Evolutionary conservation across 176 grass and related monocot species (phyloP).

Genomic region (Leersia perrieri): DNA sequence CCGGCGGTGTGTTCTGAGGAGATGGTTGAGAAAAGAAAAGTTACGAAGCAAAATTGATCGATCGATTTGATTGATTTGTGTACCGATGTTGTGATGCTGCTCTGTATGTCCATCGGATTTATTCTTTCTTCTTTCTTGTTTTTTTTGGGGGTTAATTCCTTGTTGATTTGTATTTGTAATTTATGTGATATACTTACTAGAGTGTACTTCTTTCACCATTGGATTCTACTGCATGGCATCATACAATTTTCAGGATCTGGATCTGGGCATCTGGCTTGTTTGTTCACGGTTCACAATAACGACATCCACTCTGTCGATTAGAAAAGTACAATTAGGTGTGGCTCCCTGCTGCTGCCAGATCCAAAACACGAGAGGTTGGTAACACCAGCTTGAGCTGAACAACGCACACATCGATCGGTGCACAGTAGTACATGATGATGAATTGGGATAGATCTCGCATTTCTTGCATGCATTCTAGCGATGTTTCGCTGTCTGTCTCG

Average conservation of each 20-base stretch:
- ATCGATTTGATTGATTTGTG: constrained; percentile 20
- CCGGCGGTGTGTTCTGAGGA: constrained; percentile 25
- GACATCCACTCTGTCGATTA: background rate
- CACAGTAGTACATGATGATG: background rate
- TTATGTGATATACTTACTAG: constrained; percentile 39
- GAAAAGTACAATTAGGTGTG: background rate
- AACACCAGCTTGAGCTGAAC: background rate
- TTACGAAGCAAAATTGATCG: background rate
- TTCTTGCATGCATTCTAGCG: constrained; percentile 12
- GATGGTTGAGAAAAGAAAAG: too few species aligned
- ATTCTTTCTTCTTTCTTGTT: constrained; percentile 36
- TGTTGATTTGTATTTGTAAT: constrained; percentile 33
- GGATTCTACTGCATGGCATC: background rate
- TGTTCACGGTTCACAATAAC: background rate
- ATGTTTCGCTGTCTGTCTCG: constrained; percentile 9
- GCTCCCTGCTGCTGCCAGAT: background rate
- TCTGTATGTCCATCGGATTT: constrained; percentile 37
- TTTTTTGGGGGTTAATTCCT: background rate
- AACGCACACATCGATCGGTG: background rate
- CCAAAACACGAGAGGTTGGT: background rate
- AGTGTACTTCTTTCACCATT: constrained; percentile 13
- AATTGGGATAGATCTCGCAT: constrained; percentile 23
- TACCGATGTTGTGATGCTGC: constrained; percentile 41
- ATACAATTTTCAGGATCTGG: constrained; percentile 1
- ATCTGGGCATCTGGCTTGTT: constrained; percentile 19